These are phyloP conservation scores for Cantharellus anzutake DNA, from an alignment of 768 basidiomycete species.

Conservation along the genomic window DNA sequence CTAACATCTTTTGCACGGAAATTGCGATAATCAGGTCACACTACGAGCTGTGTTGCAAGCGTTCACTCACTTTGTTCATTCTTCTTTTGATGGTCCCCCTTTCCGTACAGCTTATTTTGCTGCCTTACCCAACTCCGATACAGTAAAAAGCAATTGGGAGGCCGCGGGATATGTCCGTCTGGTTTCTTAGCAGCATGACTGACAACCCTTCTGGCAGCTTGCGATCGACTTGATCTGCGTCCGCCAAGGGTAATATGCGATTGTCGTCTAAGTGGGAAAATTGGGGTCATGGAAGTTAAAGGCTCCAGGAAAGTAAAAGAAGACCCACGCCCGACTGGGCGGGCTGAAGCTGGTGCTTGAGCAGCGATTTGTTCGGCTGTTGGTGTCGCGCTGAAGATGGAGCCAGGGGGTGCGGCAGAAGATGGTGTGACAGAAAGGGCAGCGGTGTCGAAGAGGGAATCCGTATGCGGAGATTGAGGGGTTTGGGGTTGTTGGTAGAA, in stretches of 20 bases:
- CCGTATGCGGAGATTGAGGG: too few species aligned
- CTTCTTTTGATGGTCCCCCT: background rate
- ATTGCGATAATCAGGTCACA: background rate
- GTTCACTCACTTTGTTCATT: constrained; percentile 1
- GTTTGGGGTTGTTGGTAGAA: too few species aligned
- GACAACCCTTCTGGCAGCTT: constrained; percentile 4
- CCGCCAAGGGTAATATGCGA: background rate
- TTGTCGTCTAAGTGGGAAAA: background rate
- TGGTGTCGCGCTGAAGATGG: too few species aligned
- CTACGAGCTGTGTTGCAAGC: background rate
- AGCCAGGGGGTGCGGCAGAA: too few species aligned
- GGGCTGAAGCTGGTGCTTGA: too few species aligned
- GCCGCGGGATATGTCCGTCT: constrained; percentile 14
- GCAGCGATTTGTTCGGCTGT: too few species aligned
- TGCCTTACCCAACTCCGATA: constrained; percentile 3
- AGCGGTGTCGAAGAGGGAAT: too few species aligned
- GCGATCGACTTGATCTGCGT: background rate
- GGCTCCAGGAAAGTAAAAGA: background rate
- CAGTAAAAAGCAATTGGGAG: constrained; percentile 16
- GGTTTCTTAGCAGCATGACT: constrained; percentile 14
- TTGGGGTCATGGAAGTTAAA: background rate
- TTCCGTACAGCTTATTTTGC: background rate
- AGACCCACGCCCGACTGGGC: background rate
- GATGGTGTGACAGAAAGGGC: too few species aligned
- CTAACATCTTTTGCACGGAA: background rate